A percentile compares a stretch with the other conserved stretches of the same genome.
These are phyloP conservation scores for Clitopilus passeckerianus DNA, from an alignment of 768 basidiomycete genomes.

Conservation along the genomic window DNA sequence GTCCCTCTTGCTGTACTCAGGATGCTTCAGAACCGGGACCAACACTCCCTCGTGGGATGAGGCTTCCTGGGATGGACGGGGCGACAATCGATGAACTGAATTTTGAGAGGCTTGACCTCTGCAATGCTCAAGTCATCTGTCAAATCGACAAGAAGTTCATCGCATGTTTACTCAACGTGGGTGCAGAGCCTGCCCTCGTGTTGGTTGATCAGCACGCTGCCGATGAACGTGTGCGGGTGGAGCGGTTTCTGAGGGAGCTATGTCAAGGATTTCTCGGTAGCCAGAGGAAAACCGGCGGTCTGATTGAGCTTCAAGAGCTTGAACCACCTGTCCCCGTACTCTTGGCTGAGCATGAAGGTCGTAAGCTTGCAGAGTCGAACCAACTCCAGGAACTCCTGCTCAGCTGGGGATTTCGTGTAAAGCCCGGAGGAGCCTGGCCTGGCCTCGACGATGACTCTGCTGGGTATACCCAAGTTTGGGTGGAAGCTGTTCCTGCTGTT, in stretches of 20 bases:
- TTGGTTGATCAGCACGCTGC: conserved; percentile 97
- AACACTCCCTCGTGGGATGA: not conserved
- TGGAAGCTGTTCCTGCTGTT: conserved; percentile 62
- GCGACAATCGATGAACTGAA: not conserved
- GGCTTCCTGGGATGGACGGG: not conserved
- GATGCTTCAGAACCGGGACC: not conserved
- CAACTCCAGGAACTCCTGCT: conserved; percentile 44
- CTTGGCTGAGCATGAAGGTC: conserved; percentile 62
- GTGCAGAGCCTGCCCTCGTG: conserved; percentile 39
- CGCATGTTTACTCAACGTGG: conserved; percentile 52
- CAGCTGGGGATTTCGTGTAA: conserved; percentile 62
- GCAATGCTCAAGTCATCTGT: conserved; percentile 54
- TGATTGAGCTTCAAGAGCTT: conserved; percentile 36
- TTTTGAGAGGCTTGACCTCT: conserved; percentile 49
- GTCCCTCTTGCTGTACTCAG: not conserved
- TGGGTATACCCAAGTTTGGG: conserved; percentile 61
- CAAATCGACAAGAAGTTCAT: conserved; percentile 94
- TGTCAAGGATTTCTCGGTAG: conserved; percentile 62
- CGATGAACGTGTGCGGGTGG: conserved; percentile 93
- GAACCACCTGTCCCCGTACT: conserved; percentile 56
- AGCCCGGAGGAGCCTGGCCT: conserved; percentile 6
- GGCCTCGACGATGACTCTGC: not conserved
- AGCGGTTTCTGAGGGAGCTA: conserved; percentile 70
- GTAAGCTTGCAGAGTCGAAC: conserved; percentile 34
- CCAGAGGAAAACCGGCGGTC: conserved; percentile 20